Percentiles rank a stretch among this genome's conserved stretches.
These are phyloP conservation scores for Citrullus colocynthis DNA, from an alignment of 306 rosid species.

Conservation along the genomic window DNA sequence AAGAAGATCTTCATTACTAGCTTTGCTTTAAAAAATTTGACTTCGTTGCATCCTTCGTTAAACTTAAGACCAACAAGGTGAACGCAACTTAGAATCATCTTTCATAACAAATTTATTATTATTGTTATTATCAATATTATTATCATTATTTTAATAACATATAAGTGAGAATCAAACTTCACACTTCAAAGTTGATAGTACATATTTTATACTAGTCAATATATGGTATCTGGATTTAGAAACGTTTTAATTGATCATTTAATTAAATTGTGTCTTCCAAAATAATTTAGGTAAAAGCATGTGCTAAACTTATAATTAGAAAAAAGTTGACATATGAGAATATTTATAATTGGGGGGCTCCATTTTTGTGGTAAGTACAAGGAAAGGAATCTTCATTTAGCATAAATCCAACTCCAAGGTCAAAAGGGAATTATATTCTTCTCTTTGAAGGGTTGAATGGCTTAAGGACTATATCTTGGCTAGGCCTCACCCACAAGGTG, in stretches of 20 bases:
- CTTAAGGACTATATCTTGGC: background rate
- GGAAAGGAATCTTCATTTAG: background rate
- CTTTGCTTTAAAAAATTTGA: no score
- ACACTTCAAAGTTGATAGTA: no score
- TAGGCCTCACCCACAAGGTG: background rate
- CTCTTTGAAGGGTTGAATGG: background rate
- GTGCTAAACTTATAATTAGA: background rate
- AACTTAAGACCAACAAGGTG: no score
- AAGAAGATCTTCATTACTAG: no score
- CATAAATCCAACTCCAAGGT: background rate
- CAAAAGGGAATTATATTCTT: background rate
- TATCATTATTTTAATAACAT: no score
- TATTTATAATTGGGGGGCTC: background rate
- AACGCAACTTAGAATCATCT: no score
- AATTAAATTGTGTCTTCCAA: background rate
- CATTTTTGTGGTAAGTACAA: background rate
- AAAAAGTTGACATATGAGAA: background rate
- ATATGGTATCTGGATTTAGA: no score
- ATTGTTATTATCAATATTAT: no score
- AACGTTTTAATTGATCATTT: background rate
- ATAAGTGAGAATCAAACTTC: no score
- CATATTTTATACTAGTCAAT: no score
- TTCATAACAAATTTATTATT: no score
- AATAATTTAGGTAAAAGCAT: background rate
- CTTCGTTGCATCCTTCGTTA: no score